phyloP scores from a whole-genome alignment of 805 yeast genomes.

The Clavispora asparagi region DNA sequence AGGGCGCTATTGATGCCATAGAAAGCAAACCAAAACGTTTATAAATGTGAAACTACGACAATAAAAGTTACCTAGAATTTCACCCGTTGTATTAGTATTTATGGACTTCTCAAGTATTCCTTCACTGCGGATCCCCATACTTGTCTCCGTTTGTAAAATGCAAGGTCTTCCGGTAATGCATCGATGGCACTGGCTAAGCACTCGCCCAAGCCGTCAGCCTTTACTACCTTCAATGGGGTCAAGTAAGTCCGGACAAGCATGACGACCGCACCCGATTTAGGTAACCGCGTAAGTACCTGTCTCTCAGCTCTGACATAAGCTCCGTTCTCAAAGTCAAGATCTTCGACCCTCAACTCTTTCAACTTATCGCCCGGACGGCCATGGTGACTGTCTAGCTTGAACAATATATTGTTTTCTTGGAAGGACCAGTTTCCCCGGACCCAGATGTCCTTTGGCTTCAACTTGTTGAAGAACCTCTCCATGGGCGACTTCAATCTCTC shows the following conservation, averaged over 20 bases:
- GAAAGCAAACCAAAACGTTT: neutral
- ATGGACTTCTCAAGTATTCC: neutral
- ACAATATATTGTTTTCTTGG: slow-evolving; percentile 53
- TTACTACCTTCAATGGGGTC: slow-evolving; percentile 24
- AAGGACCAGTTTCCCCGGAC: slow-evolving; percentile 67
- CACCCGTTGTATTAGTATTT: neutral
- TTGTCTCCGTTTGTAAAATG: slow-evolving; percentile 30
- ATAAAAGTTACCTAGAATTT: neutral
- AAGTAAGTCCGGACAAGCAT: slow-evolving; percentile 36
- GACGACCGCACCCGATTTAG: slow-evolving; percentile 28
- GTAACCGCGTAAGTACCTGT: slow-evolving; percentile 32
- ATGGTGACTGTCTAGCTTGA: slow-evolving; percentile 43
- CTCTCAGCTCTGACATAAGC: slow-evolving; percentile 34
- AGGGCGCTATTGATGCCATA: neutral
- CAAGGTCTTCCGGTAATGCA: slow-evolving; percentile 33
- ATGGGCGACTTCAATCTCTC: slow-evolving; percentile 53
- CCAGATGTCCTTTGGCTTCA: slow-evolving; percentile 51
- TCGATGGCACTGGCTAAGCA: slow-evolving; percentile 32
- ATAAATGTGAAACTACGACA: neutral
- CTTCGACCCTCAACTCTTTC: slow-evolving; percentile 27
- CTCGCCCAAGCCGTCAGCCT: slow-evolving; percentile 27
- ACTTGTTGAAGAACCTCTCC: slow-evolving; percentile 59
- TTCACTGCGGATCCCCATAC: slow-evolving; percentile 36
- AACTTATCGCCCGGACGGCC: slow-evolving; percentile 31
- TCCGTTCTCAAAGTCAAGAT: slow-evolving; percentile 31